Percentiles rank a stretch among this genome's conserved stretches.
These are phyloP conservation scores for Polyrhizophydium stewartii DNA, from an alignment of 371 early-diverging fungal species.

Conservation along the genomic window DNA sequence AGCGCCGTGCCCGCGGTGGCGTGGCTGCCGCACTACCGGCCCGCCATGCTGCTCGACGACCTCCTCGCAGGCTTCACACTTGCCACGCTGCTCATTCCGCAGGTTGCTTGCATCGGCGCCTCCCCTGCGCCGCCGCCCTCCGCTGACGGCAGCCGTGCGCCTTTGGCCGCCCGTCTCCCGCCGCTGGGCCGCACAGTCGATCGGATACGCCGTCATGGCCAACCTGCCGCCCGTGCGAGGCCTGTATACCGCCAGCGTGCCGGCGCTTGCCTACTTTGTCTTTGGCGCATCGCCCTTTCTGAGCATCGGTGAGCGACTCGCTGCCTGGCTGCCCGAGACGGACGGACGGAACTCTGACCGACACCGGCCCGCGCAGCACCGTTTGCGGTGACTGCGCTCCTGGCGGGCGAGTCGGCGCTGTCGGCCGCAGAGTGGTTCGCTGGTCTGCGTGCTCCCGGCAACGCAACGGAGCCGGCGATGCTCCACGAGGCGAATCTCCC, in stretches of 20 bases:
- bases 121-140: no score
- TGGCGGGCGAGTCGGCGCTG: background rate
- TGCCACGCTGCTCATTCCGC: slow-evolving; percentile 1
- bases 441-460: background rate
- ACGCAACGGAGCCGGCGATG: background rate
- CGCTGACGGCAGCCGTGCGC: no score
- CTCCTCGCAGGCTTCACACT: background rate
- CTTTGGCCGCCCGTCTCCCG: no score
- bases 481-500: background rate
- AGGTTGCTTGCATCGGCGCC: slow-evolving; percentile 1
- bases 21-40: background rate
- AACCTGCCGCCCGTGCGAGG: slow-evolving; percentile 3
- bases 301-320: slow-evolving; percentile 1
- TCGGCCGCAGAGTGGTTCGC: background rate
- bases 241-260: background rate
- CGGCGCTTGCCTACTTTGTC: background rate
- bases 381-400: slow-evolving; percentile 1
- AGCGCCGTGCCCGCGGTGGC: background rate
- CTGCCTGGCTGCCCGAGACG: background rate
- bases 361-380: background rate
- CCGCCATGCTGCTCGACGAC: background rate
- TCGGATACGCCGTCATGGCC: slow-evolving; percentile 4
- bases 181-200: background rate
- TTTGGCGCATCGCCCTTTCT: background rate
- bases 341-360: background rate